These are phyloP conservation scores for Papilionanthe hybrid DNA, from an alignment of 116 monocot species.

Conservation along the genomic window DNA sequence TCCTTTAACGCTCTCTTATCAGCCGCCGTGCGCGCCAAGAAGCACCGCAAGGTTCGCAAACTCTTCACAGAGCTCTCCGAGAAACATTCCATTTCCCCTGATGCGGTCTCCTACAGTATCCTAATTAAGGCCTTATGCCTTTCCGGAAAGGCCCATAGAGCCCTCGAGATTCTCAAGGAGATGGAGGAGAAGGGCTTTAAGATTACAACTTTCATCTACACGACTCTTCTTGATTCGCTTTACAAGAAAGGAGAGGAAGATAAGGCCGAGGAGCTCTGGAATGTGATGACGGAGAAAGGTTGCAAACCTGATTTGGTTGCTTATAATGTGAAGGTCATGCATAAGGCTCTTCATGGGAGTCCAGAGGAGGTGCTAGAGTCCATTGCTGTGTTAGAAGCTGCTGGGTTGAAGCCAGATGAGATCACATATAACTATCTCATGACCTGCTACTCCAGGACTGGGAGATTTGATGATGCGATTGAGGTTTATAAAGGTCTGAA, in stretches of 20 bases:
- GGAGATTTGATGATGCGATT: conserved; percentile 24
- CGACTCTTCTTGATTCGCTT: conserved; percentile 36
- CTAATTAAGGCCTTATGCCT: conserved; percentile 33
- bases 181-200: conserved; percentile 27
- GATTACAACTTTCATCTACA: conserved; percentile 22
- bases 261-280: conserved; percentile 40
- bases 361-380: conserved; percentile 20
- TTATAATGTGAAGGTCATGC: conserved; percentile 34
- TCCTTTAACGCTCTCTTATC: conserved; percentile 60
- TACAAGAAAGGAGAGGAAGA: conserved; percentile 32
- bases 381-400: conserved; percentile 26
- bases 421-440: conserved; percentile 39
- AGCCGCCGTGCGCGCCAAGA: conserved; percentile 21
- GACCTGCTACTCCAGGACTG: conserved; percentile 21
- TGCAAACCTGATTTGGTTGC: conserved; percentile 25
- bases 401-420: conserved; percentile 31
- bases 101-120: conserved; percentile 30
- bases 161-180: conserved; percentile 20
- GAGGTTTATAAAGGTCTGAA: conserved; percentile 33
- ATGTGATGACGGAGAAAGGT: conserved; percentile 28
- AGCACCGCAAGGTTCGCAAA: conserved; percentile 26
- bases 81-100: conserved; percentile 22
- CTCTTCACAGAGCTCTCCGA: conserved; percentile 34
- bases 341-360: conserved; percentile 24
- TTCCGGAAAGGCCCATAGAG: conserved; percentile 12